phyloP scores from a whole-genome alignment of 129 eudicot species.

The Lactuca sativa region DNA sequence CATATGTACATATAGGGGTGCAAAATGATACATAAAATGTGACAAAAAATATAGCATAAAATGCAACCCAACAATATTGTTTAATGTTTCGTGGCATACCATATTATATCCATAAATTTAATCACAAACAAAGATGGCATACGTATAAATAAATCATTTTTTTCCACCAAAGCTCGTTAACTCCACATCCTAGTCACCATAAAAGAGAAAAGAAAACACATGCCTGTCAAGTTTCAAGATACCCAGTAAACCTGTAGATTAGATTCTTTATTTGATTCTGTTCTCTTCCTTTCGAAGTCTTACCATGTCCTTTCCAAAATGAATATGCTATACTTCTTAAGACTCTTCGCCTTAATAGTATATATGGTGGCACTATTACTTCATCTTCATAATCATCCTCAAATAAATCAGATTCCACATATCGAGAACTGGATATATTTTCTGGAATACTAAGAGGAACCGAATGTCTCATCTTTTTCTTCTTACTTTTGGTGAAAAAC shows the following conservation, averaged over 20 bases:
- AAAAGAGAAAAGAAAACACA: background rate
- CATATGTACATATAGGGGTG: too few relatives aligned
- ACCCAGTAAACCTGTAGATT: constrained; percentile 66
- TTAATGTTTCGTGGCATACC: too few relatives aligned
- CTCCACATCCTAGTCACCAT: too few relatives aligned
- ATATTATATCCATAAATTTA: background rate
- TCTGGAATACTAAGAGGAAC: constrained; percentile 34
- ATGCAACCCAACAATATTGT: too few relatives aligned
- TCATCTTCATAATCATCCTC: constrained; percentile 51
- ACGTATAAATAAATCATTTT: background rate
- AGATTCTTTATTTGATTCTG: constrained; percentile 64
- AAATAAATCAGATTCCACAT: constrained; percentile 33
- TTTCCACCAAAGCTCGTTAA: background rate
- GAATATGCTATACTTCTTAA: constrained; percentile 61
- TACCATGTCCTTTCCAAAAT: constrained; percentile 48
- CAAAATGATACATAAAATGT: too few relatives aligned
- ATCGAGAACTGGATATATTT: constrained; percentile 12
- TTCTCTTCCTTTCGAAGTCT: constrained; percentile 48
- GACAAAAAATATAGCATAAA: too few relatives aligned
- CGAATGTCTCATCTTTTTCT: constrained; percentile 16
- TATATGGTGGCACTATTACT: constrained; percentile 65
- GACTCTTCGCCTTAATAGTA: constrained; percentile 52
- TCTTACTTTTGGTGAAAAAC: constrained; percentile 15
- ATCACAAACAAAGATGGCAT: background rate
- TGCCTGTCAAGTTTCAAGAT: constrained; percentile 48